Percentiles rank a stretch among this genome's conserved stretches.
Conservation (phyloP, 176 grass and related monocot species). For the Coix lacrymajobi region DNA sequence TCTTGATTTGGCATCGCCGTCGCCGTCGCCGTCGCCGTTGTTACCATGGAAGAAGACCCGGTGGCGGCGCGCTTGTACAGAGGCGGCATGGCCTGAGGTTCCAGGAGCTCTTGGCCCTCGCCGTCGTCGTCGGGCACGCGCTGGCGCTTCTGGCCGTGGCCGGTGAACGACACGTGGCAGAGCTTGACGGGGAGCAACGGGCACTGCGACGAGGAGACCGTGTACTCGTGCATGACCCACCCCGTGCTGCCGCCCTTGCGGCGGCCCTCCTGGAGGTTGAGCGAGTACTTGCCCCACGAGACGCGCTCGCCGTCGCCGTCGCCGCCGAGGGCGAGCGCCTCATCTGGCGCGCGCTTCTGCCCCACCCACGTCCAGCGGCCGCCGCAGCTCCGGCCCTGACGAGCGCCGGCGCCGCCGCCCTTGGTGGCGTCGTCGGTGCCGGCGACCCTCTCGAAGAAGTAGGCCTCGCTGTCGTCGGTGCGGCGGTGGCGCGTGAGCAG, state of each 20-base stretch:
- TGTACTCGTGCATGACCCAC: conserved; percentile 44
- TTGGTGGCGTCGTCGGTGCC: background rate
- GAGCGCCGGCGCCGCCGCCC: background rate
- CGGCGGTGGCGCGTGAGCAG: background rate
- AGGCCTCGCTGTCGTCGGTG: background rate
- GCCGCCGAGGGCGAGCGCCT: background rate
- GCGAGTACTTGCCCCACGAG: background rate
- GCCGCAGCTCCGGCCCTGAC: background rate
- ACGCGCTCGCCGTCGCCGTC: background rate
- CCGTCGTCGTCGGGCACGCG: background rate
- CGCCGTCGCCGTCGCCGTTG: background rate
- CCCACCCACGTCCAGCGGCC: background rate
- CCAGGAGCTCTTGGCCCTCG: too few relatives aligned
- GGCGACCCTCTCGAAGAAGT: background rate
- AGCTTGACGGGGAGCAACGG: background rate
- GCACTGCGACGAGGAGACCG: background rate
- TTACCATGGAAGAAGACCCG: background rate
- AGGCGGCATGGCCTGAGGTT: background rate
- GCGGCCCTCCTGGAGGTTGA: background rate
- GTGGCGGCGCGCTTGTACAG: background rate
- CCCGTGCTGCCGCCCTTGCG: background rate
- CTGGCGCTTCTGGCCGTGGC: conserved; percentile 1
- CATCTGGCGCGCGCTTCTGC: background rate
- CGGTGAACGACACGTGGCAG: background rate
- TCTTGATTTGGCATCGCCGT: background rate